Base-by-base conservation (phyloP, 768 basidiomycete genomes). In the Lyophyllum atratum region DNA sequence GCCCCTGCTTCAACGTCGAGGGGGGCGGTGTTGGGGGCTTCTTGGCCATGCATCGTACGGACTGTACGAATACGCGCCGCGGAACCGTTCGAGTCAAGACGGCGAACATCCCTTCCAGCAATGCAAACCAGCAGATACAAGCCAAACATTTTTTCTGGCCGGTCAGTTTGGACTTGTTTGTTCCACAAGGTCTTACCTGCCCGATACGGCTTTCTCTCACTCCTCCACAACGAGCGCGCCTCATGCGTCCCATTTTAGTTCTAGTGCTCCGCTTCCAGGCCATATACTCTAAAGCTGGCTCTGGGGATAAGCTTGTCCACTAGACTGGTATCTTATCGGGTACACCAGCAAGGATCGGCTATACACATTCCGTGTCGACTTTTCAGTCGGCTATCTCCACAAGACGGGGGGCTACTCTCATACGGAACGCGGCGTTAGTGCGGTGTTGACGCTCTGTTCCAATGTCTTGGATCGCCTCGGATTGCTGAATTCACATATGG, bases 21-120 rank as follows among this genome's bases (percentile, higher is more conserved):
- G 52, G 44, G 31, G 43, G 40, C 45, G 53, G 28, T 14, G 14
- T 22, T 19, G 47, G 42, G 14, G 54, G 34, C 17, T 59, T 59
- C 42, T 58, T 55, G n/a, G 61, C 33, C 42, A 62, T 49, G 40
- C 54, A 61, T 58, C 60, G 60, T 42, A 52, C 54, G 15, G 56
- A 55, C 17, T 61, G 60, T 12, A 49, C 58, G 50, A 59, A 17
- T 31, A 51, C 47, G 26, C 57, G 61, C 33, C 57, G 57, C 49
- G 54, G 58, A 50, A 59, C 22, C 19, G 45, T 44, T 43, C 61
- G 57, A n/a, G 57, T 52, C 14, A 62, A 33, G 42, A 59, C 57
- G 54, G 61, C 54, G 48, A 62, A 56, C 61, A 62, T 62, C n/a
- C 28, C 19, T 19, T 22, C 19, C 44, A 24, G 8, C 26, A 31